These are phyloP conservation scores for Fraxinus angustifolia DNA, from an alignment of 305 asterid genomes.

Conservation along the genomic window DNA sequence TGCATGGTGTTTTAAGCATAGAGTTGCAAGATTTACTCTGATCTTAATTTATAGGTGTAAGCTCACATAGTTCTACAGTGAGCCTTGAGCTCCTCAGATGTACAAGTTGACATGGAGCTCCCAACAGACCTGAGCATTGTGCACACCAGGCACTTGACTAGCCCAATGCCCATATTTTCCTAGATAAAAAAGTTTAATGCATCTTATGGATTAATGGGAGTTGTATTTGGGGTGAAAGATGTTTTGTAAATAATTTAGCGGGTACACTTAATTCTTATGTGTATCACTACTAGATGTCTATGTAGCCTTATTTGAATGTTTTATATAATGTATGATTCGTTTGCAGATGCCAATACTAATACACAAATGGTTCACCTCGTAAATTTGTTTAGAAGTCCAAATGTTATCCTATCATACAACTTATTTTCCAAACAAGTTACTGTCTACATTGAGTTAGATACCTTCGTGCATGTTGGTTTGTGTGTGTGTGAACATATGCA, in stretches of 20 bases:
- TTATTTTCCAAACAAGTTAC: background rate
- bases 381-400: background rate
- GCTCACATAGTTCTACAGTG: background rate
- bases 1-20: background rate
- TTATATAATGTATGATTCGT: background rate
- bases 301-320: background rate
- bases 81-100: background rate
- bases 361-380: background rate
- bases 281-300: background rate
- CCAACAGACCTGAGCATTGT: background rate
- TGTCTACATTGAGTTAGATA: background rate
- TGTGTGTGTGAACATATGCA: background rate
- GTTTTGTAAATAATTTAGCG: background rate
- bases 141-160: background rate
- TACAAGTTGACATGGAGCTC: background rate
- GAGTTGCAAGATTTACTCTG: background rate
- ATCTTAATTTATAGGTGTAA: background rate
- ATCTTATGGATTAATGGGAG: background rate
- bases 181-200: background rate
- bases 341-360: background rate
- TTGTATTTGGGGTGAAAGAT: background rate
- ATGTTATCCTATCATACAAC: background rate
- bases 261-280: background rate
- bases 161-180: background rate
- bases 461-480: background rate